Evolutionary conservation across 2,329 filamentous ascomycete genomes (phyloP), one percentile per base, ranked within the genome.

Genomic region (Leptodontidium sp.): DNA sequence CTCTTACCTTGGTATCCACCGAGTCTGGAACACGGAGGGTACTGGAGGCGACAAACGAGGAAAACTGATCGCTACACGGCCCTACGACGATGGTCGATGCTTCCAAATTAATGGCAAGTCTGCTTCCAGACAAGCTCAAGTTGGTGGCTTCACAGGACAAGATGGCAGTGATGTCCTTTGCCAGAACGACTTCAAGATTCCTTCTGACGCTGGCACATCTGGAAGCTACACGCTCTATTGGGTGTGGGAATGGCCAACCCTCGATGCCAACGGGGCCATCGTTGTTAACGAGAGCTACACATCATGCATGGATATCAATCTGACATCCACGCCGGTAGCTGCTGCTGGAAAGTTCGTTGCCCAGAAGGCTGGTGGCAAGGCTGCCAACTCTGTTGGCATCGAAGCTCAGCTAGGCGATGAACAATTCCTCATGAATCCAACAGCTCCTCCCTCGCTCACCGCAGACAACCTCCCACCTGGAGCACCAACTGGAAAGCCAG

Each of bases 201-300:
- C 96, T 0, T 77, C 83, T 5, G 86, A 91, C 74, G 82, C 88
- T 58, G 80, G 85, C n/a, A 79, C 84, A 11, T 88, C 89, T 55
- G 86, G 89, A 38, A 85, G 86, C 35, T 93, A 94, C 79, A 95
- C 93, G 2, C 81, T 97, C 63, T 97, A 97, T 84, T 98, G 95
- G 95, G 91, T 98, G 57, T 98, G 96, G 96, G 91, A 97, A 80
- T 99, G 94, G 93, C 90, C 91, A 2, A 90, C 88, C 15, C 83
- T 88, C 77, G 80, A 82, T 75, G 75, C 7, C 68, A 78, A 76
- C 49, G 79, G 78, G 71, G 81, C 79, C 69, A 80, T 86, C 11
- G 81, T 81, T 71, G 85, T 85, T 71, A 82, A 85, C 71, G 85
- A 90, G 77, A 87, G 84, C 74, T 90, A 89, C 78, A 88, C 85